Evolutionary conservation across 2,329 filamentous ascomycete species (phyloP).

Genomic region (Neonectria neomacrospora): DNA sequence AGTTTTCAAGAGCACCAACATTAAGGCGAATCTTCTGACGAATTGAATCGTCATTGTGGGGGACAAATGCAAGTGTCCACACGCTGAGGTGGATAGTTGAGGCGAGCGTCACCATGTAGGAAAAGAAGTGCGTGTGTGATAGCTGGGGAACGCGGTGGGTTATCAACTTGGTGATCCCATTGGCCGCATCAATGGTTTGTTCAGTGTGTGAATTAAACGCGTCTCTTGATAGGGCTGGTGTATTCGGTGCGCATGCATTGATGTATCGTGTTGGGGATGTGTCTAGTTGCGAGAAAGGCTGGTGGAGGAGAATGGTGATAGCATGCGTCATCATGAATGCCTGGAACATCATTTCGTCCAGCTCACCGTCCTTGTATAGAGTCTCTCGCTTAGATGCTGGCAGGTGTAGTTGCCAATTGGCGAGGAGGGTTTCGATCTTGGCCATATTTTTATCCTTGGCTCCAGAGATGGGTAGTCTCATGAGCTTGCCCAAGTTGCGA

Average conservation of each 20-base stretch:
- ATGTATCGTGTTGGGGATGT: constrained; percentile 66
- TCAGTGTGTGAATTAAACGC: constrained; percentile 76
- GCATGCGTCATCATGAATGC: constrained; percentile 80
- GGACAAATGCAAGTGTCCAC: constrained; percentile 73
- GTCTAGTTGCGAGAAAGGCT: constrained; percentile 80
- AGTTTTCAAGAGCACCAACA: constrained; percentile 76
- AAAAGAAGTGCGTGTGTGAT: constrained; percentile 85
- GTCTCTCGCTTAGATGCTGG: constrained; percentile 77
- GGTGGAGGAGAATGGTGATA: constrained; percentile 78
- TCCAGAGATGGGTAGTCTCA: constrained; percentile 64
- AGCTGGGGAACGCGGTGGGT: constrained; percentile 77
- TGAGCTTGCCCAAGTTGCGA: constrained; percentile 79
- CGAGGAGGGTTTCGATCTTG: constrained; percentile 62
- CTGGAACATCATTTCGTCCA: constrained; percentile 93
- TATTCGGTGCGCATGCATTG: constrained; percentile 74
- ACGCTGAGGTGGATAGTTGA: constrained; percentile 85
- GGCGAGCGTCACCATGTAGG: constrained; percentile 80
- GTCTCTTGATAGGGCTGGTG: constrained; percentile 59
- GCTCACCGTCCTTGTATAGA: constrained; percentile 74
- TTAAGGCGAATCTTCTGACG: constrained; percentile 82
- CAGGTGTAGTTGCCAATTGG: constrained; percentile 83
- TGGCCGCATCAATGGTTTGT: constrained; percentile 82
- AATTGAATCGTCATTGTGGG: constrained; percentile 71
- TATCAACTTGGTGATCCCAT: constrained; percentile 78
- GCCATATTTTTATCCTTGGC: constrained; percentile 63